Evolutionary conservation across 2,329 filamentous ascomycete genomes (phyloP), one percentile per base, ranked within the genome.

Genomic region (Cordyceps pruinosa): DNA sequence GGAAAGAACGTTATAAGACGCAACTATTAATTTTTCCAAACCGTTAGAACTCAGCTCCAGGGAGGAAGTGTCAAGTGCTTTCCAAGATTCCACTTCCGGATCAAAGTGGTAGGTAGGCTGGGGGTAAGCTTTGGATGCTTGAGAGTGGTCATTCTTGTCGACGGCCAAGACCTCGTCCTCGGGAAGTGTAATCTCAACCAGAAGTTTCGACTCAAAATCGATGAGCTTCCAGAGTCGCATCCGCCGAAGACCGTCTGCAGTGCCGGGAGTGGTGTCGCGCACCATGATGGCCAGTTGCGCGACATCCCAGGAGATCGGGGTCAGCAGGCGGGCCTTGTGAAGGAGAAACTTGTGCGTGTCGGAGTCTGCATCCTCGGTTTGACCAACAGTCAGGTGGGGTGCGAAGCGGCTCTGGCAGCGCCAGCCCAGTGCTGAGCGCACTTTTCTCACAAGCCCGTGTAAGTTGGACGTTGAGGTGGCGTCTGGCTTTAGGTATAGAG

Each of bases 201-300:
- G 25, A 41, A 21, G 21, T 30, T 35, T 25, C 59, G 37, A 15
- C 47, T 60, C 61, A 3, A 74, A 62, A 39, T 76, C 66, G 21
- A 86, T 71, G 2, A 69, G 73, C 2, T 77, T 79, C 81, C 82
- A 85, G 23, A 81, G 63, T 41, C 71, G 77, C 85, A 88, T 87
- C 42, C 73, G 69, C 25, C 72, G 75, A 1, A 69, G 65, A 7
- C 68, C 60, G 7, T 66, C 50, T 60, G 68, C 57, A 61, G 64
- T 39, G 60, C 64, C 46, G 61, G 64, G 45, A 65, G 69, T 59
- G 10, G 56, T 10, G 5, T 81, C 77, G 19, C 83, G 77, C 46
- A 80, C 66, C 46, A 87, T 70, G 23, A 87, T 74, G 42, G 75
- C 75, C 34, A 86, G 67, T 32, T 77, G 71, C 2, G 68, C 66